phyloP scores from a whole-genome alignment of 2,329 filamentous ascomycete genomes.

The Penicillium griseofulvum region DNA sequence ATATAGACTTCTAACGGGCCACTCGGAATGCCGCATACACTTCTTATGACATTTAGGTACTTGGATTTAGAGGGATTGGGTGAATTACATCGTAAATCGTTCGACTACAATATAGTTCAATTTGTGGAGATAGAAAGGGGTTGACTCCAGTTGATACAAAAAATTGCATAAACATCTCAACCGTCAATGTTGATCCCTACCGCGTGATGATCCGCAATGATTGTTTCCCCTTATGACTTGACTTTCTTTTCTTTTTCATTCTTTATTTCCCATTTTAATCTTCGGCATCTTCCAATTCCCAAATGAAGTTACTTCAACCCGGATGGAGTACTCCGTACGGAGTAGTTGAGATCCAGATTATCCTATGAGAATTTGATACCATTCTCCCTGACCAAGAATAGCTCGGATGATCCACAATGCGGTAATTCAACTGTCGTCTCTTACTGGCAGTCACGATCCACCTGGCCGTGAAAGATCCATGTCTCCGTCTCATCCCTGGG shows the following conservation, averaged over 20 bases:
- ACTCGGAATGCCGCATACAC: conserved; percentile 9
- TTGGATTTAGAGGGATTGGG: not conserved
- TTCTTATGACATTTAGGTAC: not conserved
- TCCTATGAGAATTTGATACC: conserved; percentile 1
- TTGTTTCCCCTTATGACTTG: not conserved
- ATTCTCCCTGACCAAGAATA: conserved; percentile 13
- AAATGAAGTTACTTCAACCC: not conserved
- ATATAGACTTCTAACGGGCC: conserved; percentile 6
- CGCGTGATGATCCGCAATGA: not conserved
- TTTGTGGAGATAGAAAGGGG: not conserved
- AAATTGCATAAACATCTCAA: not conserved
- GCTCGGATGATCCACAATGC: conserved; percentile 15
- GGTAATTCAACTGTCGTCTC: conserved; percentile 9
- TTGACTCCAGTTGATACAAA: not conserved
- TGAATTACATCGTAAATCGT: not conserved
- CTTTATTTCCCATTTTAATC: not conserved
- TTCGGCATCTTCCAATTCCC: not conserved
- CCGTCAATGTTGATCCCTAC: conserved; percentile 3
- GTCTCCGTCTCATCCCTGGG: conserved; percentile 14
- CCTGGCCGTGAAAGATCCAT: conserved; percentile 12
- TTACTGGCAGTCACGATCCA: conserved; percentile 17
- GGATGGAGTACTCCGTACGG: not conserved
- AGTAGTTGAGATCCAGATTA: not conserved
- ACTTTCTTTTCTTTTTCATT: not conserved
- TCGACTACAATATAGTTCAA: not conserved